Conservation (phyloP, 169 alveolate species). For the Plasmodium berghei region DNA sequence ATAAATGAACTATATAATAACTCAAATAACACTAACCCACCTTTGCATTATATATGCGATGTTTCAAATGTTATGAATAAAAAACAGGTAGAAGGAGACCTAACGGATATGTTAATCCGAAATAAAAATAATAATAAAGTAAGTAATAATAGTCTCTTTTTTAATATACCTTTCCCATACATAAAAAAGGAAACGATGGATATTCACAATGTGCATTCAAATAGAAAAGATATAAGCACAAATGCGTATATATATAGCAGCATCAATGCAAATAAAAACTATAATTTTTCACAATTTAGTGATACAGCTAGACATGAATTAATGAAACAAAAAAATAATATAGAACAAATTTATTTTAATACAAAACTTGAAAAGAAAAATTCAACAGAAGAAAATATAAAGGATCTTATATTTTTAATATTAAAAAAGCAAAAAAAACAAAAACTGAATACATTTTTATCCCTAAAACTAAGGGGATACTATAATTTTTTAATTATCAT, state of each 20-base stretch:
- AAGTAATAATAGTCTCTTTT: too few species aligned
- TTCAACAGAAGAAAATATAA: conserved; percentile 16
- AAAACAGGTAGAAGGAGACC: too few species aligned
- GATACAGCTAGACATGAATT: background rate
- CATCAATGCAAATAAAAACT: background rate
- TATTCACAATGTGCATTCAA: too few species aligned
- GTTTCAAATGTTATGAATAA: too few species aligned
- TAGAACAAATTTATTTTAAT: background rate
- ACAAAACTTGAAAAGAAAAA: background rate
- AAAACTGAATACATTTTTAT: conserved; percentile 36
- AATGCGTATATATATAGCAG: background rate
- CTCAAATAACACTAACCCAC: too few species aligned
- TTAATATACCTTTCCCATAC: too few species aligned
- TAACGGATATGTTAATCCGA: too few species aligned
- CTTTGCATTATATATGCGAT: too few species aligned
- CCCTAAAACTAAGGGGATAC: conserved; percentile 52
- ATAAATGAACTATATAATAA: too few species aligned
- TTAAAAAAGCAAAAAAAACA: conserved; percentile 32
- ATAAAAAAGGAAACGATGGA: too few species aligned
- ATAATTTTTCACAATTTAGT: background rate
- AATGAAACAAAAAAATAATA: conserved; percentile 12
- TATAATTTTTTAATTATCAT: conserved; percentile 17
- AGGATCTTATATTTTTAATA: conserved; percentile 27
- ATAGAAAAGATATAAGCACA: background rate
- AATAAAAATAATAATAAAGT: too few species aligned